Base-by-base conservation (phyloP, 768 basidiomycete species). In the Panaeolus papilionaceus region DNA sequence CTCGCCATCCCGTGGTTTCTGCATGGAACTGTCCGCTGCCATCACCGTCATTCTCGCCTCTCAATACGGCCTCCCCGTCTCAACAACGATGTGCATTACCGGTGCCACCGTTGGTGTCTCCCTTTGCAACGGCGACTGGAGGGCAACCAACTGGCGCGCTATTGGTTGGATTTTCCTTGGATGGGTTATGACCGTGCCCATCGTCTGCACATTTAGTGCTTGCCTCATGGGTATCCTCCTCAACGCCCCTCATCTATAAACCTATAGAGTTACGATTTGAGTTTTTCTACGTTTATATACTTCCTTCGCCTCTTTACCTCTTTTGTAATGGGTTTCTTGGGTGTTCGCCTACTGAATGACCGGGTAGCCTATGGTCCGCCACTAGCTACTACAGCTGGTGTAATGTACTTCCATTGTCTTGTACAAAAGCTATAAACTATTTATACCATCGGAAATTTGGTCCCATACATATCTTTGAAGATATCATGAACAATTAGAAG, bases 11-110 rank as follows among this genome's bases (percentile, higher is more conserved):
- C 74, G 74, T 66, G 76, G 74, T 28, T 77, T 75, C 68, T 71
- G 71, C 23, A 75, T 75, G 76, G 76, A 77, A 66, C 66, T 77
- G 33, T 71, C 71, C 23, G 64, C 76, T 14, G 72, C 76, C 14
- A 75, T 75, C 40, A 75, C 76, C n/a, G 76, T 77, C 49, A 65
- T 77, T 54, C 75, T 77, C n/a, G 76, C 76, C 6, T 74, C 76
- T 1, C 76, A 77, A 61, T 77, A 75, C 44, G 73, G 71, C 38
- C 66, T 77, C 16, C 76, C 76, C 33, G 75, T 75, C 4, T 75
- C 75, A 16, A 75, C 75, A 16, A 75, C 76, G 4, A 75, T 74
- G 74, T 77, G 72, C 45, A 77, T 75, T 67, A 75, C 73, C 11
- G 76, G 76, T 40, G 73, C 72, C 14, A 77, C 75, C 7, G 44